These are phyloP conservation scores for Ophiostoma sp. DNA, from an alignment of 2,329 filamentous ascomycete species.

Conservation along the genomic window DNA sequence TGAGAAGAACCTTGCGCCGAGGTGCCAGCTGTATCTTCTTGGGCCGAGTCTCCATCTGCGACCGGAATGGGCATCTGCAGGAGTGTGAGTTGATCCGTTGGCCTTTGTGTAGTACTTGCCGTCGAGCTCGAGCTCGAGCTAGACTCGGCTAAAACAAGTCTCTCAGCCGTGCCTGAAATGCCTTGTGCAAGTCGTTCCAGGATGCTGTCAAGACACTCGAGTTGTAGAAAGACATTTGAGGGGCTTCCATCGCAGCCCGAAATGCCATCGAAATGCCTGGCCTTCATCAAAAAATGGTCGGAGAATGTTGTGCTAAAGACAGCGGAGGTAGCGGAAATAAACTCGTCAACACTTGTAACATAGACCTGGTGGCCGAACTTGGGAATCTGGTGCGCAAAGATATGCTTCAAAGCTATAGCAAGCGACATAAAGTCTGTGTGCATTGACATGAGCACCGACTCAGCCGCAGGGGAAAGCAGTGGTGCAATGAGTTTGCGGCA, in stretches of 20 bases:
- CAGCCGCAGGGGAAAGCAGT: not conserved
- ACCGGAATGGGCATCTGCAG: too few species aligned
- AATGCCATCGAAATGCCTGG: not conserved
- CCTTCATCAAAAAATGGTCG: not conserved
- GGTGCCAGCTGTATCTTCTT: not conserved
- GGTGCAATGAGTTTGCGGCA: not conserved
- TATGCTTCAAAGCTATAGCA: not conserved
- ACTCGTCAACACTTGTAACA: not conserved
- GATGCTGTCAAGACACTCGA: not conserved
- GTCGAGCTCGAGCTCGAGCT: not conserved
- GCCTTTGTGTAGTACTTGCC: not conserved
- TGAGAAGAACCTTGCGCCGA: not conserved
- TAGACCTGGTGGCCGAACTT: not conserved
- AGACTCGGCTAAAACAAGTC: not conserved
- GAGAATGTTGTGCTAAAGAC: not conserved
- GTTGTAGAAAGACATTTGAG: not conserved
- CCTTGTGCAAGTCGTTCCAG: not conserved
- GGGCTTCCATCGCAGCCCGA: not conserved
- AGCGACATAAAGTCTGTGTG: not conserved
- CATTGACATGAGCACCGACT: not conserved
- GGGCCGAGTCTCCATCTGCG: too few species aligned
- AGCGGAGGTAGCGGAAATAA: not conserved
- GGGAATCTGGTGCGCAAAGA: not conserved
- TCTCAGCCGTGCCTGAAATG: not conserved
- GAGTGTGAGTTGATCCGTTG: too few species aligned